Evolutionary conservation across 495 filamentous ascomycete species (phyloP), one percentile per base, ranked within the genome.

Genomic region (Penicillium paxilli): DNA sequence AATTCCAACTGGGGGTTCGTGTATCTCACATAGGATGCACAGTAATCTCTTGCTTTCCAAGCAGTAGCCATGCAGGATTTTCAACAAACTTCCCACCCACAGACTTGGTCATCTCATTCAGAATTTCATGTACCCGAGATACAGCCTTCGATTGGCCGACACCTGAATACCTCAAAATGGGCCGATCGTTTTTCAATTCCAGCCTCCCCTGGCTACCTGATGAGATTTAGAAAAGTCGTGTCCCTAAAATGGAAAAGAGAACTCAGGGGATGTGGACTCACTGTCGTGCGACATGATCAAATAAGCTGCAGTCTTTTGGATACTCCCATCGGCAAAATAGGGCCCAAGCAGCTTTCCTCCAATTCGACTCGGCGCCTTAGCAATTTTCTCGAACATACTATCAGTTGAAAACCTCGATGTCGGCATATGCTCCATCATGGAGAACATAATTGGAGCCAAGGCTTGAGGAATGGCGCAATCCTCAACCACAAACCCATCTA

Each of bases 231-330:
- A 14, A 16, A 5, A 7, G 12, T 12, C 33, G 10, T 37, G 5
- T 16, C 9, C 12, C 58, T 85, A 70, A 17, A 89, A 59, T 3
- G 78, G 79, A 42, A 89, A 56, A 8, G 78, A 77, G 3, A 81
- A 80, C 68, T 88, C 80, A 64, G 12, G n/a, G 33, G 33, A 5
- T 28, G 5, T 4, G 10, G 12, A 37, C 33, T 87, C 86, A 44
- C 78, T 83, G 56, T 87, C 86, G 56, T 89, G 85, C 6, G 79
- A 83, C 86, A 90, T 88, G 52, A 87, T 78, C n/a, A 88, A 70
- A 66, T 87, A 88, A 6, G 83, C 74, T 58, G 87, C 81, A 0
- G 84, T 90, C 48, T 68, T 79, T 57, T 81, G 80, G 1, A 85
- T 61, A 22, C 79, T 77, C 12, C 84, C 81, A 28, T 76, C 74